Evolutionary conservation across 768 basidiomycete genomes (phyloP).

Genomic region (Glaciozyma antarctica): DNA sequence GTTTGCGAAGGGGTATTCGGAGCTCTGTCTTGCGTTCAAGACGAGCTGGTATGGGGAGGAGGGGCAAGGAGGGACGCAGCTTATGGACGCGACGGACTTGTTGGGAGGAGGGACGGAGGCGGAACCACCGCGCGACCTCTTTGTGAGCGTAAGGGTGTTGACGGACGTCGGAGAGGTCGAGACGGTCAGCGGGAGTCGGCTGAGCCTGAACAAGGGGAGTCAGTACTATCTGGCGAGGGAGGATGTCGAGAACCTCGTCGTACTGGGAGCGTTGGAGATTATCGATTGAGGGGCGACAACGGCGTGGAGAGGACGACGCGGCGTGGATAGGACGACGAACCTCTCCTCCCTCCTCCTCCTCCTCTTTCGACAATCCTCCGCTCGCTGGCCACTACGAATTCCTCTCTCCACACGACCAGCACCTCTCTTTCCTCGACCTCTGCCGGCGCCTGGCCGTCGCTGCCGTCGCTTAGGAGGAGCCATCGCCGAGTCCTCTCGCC

Average conservation of each 20-base stretch:
- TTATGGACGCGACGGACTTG: slow-evolving; percentile 54
- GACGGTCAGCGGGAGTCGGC: slow-evolving; percentile 69
- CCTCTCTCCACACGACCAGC: too few species aligned
- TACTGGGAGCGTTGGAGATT: slow-evolving; percentile 86
- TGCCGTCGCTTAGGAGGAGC: too few species aligned
- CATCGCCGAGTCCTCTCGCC: too few species aligned
- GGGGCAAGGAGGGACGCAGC: slow-evolving; percentile 8
- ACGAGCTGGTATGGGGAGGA: slow-evolving; percentile 23
- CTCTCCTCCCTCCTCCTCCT: too few species aligned
- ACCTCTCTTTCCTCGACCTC: too few species aligned
- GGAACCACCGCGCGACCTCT: slow-evolving; percentile 72
- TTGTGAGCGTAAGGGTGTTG: slow-evolving; percentile 76
- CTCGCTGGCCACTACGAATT: too few species aligned
- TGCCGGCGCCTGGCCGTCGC: too few species aligned
- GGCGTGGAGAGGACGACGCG: too few species aligned
- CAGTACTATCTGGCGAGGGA: slow-evolving; percentile 77
- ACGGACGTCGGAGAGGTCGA: slow-evolving; percentile 84
- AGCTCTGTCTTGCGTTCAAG: slow-evolving; percentile 28
- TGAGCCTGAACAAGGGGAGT: slow-evolving; percentile 76
- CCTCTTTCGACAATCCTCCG: too few species aligned
- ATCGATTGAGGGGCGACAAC: slow-evolving; percentile 41
- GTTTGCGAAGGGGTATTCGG: slow-evolving; percentile 28
- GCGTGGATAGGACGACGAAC: too few species aligned
- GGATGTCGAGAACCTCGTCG: slow-evolving; percentile 87
- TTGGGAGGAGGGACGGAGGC: slow-evolving; percentile 36